Percentiles rank a stretch among this genome's conserved stretches.
Conservation (phyloP, 108 stramenopile species). For the Aurantiochytrium sp. region DNA sequence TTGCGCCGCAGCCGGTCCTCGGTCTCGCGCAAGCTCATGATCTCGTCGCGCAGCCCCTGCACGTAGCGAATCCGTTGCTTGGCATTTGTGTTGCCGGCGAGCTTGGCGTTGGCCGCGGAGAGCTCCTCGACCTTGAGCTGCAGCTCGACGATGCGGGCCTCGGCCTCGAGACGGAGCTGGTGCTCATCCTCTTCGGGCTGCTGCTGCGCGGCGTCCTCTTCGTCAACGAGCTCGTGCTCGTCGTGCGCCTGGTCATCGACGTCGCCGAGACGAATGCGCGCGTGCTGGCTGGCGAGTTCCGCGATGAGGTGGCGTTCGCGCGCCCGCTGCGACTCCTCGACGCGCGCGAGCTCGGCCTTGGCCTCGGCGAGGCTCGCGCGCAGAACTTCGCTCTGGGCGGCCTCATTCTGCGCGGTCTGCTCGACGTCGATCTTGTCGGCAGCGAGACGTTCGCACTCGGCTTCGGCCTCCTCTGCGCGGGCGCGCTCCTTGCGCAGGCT, state of each 20-base stretch:
- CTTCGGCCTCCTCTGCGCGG: not conserved
- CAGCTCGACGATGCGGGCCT: not conserved
- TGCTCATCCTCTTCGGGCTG: not conserved
- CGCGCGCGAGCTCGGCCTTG: not conserved
- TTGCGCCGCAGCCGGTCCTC: not conserved
- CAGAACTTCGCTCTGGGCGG: not conserved
- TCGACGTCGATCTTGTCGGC: not conserved
- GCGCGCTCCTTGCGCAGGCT: not conserved
- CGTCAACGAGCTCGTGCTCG: not conserved
- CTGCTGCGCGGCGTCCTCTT: not conserved
- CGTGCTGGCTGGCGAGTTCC: not conserved
- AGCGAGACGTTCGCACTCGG: conserved; percentile 31
- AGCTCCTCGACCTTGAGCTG: conserved; percentile 28
- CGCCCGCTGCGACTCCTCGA: not conserved
- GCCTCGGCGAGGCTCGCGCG: conserved; percentile 7
- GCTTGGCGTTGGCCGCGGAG: conserved; percentile 4
- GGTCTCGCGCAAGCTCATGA: not conserved
- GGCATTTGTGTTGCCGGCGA: not conserved
- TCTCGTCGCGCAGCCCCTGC: not conserved
- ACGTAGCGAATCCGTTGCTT: not conserved
- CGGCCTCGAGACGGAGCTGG: not conserved
- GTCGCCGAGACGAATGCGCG: not conserved
- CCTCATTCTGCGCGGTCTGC: not conserved
- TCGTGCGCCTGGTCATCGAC: not conserved
- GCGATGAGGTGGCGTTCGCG: conserved; percentile 3